Base-by-base conservation (phyloP, 2,329 filamentous ascomycete species). In the Alternaria infectoria region DNA sequence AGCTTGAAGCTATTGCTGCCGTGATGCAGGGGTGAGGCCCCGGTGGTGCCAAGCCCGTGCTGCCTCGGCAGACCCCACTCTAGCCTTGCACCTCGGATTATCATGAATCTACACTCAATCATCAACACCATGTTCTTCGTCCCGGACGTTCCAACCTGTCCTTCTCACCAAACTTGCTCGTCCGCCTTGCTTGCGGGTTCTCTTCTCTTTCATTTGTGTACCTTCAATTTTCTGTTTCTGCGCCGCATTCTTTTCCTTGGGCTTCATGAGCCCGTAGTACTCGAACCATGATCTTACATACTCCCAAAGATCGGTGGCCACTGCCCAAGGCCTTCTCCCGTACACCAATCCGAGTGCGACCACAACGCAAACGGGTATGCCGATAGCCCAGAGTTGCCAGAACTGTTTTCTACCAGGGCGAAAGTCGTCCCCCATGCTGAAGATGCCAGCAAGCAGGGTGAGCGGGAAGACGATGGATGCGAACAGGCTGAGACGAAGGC, bases 381-480 rank as follows among this genome's bases (percentile, higher is more conserved):
- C 58, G n/a, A 64, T 67, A 17, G 64, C 70, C 70, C 69, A 73
- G 23, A 70, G 69, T 6, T 69, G 64, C 69, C 69, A 73, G n/a
- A 71, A 71, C 11, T 64, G 43, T 23, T 28, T 12, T 4, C 59
- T 49, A 4, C 70, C 70, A 9, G 69, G 70, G 8, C 54, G 50
- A 44, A 65, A 71, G 5, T 50, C 50, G 21, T 69, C 62, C 6
- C 44, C 50, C 58, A 62, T 64, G 28, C 62, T 57, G 28, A 66
- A 57, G 6, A 66, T 54, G 2, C 21, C 23, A 5, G 68, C 68
- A 28, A 73, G 65, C 15, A 73, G 15, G 23, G 62, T 69, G 12
- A 73, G 57, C 25, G 49, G 49, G 7, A 52, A 52, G 30, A 52
- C 49, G 9, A 52, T 15, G 5, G 49, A 52, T 5, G 49, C 30